Base-by-base conservation (phyloP, 2,329 filamentous ascomycete genomes). In the Plectosphaerella sp. region DNA sequence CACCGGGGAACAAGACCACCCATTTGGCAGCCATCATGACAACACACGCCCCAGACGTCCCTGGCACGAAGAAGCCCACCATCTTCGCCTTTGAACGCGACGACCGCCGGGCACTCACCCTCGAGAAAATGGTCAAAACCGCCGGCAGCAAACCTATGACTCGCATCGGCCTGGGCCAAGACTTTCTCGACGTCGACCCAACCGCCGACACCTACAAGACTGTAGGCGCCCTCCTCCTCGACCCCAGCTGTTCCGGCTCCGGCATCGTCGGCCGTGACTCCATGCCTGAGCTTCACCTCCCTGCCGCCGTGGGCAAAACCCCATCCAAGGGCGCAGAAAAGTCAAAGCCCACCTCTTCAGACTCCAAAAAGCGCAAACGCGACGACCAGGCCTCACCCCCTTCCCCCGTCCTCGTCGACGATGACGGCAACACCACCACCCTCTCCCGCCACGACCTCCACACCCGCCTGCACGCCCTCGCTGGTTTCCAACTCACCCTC, bases 1-100 rank as follows among this genome's bases (percentile, higher is more conserved):
- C 94, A 1, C 94, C 94, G 2, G 94, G 94, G 6, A 99, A 99
- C 69, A 99, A 99, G 72, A 97, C 94, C 1, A 97, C 93, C 8
- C 94, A 97, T 67, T 72, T 96, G 46, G 91, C 92, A 1, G 88
- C 91, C 2, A 82, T 97, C 5, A 63, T 94, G 47, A 74, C 67
- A 49, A 72, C 68, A 47, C 71, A 71, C 49, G 65, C 64, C 3
- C 67, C 68, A 1, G 72, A 70, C 41, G 67, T 65, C 54, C 65
- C 63, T 18, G 67, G 61, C 28, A 58, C 54, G 16, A 45, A 42
- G 42, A 62, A 59, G 55, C 70, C 74, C 47, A 76, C 67, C 20
- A 86, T 99, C 22, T 84, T 85, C 58, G 91, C 91, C 0, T 94
- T 91, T 61, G 91, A 96, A 65, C 88, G 89, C 61, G 88, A 95